Evolutionary conservation across 2,329 filamentous ascomycete species (phyloP).

Genomic region (Fusarium papillatum): DNA sequence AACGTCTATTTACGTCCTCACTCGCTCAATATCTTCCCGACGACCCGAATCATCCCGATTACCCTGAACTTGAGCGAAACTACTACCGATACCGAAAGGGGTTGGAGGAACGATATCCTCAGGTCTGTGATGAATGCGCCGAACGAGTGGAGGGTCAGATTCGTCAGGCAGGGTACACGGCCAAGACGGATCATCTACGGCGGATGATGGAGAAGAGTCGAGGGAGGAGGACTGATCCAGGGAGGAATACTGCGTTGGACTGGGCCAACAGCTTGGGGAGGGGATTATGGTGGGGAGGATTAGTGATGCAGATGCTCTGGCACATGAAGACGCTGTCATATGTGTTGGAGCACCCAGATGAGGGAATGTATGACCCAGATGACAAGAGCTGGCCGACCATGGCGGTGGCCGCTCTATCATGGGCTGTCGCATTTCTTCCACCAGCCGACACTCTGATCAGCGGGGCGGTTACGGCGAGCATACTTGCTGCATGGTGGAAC

Average conservation of each 20-base stretch:
- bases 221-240: slow-evolving; percentile 46
- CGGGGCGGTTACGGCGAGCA: slow-evolving; percentile 62
- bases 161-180: slow-evolving; percentile 80
- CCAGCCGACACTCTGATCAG: slow-evolving; percentile 56
- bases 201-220: slow-evolving; percentile 79
- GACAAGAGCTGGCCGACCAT: slow-evolving; percentile 35
- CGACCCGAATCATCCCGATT: slow-evolving; percentile 75
- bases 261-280: slow-evolving; percentile 56
- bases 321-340: slow-evolving; percentile 54
- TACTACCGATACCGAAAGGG: slow-evolving; percentile 79
- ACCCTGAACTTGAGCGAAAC: slow-evolving; percentile 75
- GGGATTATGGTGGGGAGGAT: slow-evolving; percentile 63
- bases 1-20: slow-evolving; percentile 81
- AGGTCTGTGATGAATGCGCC: slow-evolving; percentile 87
- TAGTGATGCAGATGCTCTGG: slow-evolving; percentile 64
- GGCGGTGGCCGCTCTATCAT: slow-evolving; percentile 27
- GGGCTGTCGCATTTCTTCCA: slow-evolving; percentile 52
- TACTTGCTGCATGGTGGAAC: slow-evolving; percentile 77
- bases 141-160: slow-evolving; percentile 80
- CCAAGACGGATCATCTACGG: slow-evolving; percentile 84
- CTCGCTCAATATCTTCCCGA: slow-evolving; percentile 84
- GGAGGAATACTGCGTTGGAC: slow-evolving; percentile 56
- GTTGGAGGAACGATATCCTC: slow-evolving; percentile 88
- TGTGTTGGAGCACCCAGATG: slow-evolving; percentile 43
- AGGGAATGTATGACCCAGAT: slow-evolving; percentile 52